Base-by-base conservation (phyloP, 768 basidiomycete genomes). In the Tubosaeta brunneosetosa region DNA sequence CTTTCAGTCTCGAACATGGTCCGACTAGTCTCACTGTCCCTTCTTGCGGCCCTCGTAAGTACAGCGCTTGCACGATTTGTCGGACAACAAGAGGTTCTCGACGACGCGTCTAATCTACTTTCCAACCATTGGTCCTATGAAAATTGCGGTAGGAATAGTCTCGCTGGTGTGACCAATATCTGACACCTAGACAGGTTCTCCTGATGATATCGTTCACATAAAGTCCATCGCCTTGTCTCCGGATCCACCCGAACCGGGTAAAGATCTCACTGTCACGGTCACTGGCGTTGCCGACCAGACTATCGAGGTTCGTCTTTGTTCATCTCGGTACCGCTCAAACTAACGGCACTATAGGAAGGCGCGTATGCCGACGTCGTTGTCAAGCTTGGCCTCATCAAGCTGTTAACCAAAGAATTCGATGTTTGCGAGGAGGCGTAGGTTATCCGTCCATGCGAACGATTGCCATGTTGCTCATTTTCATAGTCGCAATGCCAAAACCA, bases 391-490 rank as follows among this genome's bases (percentile, higher is more conserved):
- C 72, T 91, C 27, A 81, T 99, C 65, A 97, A 91, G 74, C 67
- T 98, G n/a, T 73, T 98, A 31, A 70, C 75, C 42, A 97, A 91
- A 74, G 64, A 59, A 16, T 95, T 97, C 59, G 91, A 97, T 58
- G 71, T 97, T 31, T 98, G 95, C 66, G 78, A 94, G 54, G 94
- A 97, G 71, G 93, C 94, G 91, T 97, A 75, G 63, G 94, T 82
- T 22, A 44, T 8, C 27, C 19, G 3, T 40, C n/a, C 13, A 9
- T 14, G 17, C 17, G 29, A 6, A 4, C 12, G 19, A n/a, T n/a
- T 13, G 4, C 25, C 37, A 9, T 44, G 29, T 19, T 47, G 9
- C 48, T 59, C 16, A 65, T 27, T 3, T 51, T 32, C 44, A 44
- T 42, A 95, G 94, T 31, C 79, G 79, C 49, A 82, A 84, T 26